Conservation (phyloP, 805 yeast genomes). For the Diddensiella transvaalensis region DNA sequence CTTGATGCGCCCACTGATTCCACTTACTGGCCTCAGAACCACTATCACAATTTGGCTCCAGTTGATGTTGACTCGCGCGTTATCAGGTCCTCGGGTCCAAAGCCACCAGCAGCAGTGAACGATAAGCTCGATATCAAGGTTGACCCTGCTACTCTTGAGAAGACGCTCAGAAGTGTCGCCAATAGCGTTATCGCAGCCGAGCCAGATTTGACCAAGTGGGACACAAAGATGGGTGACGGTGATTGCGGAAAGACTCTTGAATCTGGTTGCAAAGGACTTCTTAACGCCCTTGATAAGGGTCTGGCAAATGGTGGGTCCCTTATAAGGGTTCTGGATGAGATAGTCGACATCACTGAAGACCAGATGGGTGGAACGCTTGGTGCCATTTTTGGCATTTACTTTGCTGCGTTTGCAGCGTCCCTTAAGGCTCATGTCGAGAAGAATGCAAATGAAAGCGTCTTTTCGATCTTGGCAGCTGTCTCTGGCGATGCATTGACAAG, state of each 20-base stretch:
- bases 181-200: constrained; percentile 51
- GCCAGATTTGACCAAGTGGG: constrained; percentile 78
- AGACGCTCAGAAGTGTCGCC: constrained; percentile 26
- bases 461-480: constrained; percentile 9
- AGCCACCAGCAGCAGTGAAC: constrained; percentile 9
- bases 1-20: constrained; percentile 72
- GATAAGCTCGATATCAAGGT: constrained; percentile 17
- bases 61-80: constrained; percentile 19
- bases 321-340: constrained; percentile 52
- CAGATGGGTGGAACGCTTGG: constrained; percentile 97
- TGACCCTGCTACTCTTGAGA: constrained; percentile 30
- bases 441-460: background rate
- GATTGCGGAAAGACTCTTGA: constrained; percentile 92
- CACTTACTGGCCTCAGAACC: constrained; percentile 67
- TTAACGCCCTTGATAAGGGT: constrained; percentile 46
- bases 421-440: constrained; percentile 2
- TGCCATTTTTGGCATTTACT: constrained; percentile 78
- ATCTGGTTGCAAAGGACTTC: constrained; percentile 69
- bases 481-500: constrained; percentile 57
- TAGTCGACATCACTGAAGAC: constrained; percentile 77
- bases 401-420: constrained; percentile 62
- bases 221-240: constrained; percentile 89
- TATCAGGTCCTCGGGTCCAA: constrained; percentile 17
- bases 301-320: constrained; percentile 30
- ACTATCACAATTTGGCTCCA: constrained; percentile 28